Percentiles rank a stretch among this genome's conserved stretches.
Evolutionary conservation across 306 rosid species (phyloP).

Genomic region (Vicia sativa): DNA sequence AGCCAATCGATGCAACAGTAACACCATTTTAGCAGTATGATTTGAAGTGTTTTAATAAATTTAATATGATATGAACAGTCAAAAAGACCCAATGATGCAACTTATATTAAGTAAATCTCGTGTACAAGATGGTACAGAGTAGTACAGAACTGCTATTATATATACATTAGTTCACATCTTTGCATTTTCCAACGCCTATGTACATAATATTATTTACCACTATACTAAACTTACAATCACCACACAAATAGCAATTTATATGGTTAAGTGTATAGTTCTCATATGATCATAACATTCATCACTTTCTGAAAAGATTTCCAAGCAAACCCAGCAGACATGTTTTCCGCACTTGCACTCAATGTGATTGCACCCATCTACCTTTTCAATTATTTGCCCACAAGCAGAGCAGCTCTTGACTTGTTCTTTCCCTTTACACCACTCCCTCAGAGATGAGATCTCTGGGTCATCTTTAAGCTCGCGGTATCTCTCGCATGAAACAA

Average conservation of each 20-base stretch:
- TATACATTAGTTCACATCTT: constrained; percentile 21
- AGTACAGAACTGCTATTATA: constrained; percentile 12
- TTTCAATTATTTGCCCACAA: constrained; percentile 77
- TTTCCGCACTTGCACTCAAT: constrained; percentile 82
- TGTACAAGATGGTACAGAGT: neutral
- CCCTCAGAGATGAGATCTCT: constrained; percentile 63
- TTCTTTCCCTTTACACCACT: constrained; percentile 81
- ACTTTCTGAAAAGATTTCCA: constrained; percentile 57
- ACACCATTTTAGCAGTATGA: neutral
- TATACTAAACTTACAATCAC: constrained; percentile 4
- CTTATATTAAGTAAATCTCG: neutral
- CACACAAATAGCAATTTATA: constrained; percentile 40
- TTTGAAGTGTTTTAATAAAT: neutral
- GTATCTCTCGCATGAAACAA: constrained; percentile 72
- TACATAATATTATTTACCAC: constrained; percentile 5
- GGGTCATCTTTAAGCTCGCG: constrained; percentile 82
- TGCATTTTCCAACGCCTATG: constrained; percentile 29
- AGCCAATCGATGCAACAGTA: neutral
- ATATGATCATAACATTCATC: constrained; percentile 79
- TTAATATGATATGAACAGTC: neutral
- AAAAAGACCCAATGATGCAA: constrained; percentile 11
- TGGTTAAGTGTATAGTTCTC: constrained; percentile 62
- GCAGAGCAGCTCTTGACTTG: constrained; percentile 73
- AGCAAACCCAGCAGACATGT: constrained; percentile 93
- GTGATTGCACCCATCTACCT: constrained; percentile 92